A percentile compares a stretch with the other conserved stretches of the same genome.
Conservation (phyloP, 208 protist genomes). For the Blastocrithidia nonstop region DNA sequence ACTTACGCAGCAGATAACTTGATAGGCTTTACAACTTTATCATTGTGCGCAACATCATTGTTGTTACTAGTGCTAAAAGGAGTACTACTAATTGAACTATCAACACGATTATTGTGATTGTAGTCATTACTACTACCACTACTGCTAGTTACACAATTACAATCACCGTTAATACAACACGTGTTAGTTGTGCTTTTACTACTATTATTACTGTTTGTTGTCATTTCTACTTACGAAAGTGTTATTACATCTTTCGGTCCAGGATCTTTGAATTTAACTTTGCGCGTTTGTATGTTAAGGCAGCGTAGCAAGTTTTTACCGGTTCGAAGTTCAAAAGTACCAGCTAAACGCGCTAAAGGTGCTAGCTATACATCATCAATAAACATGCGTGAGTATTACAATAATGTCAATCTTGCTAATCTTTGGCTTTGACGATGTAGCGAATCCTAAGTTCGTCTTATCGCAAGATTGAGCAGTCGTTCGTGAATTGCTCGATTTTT, state of each 20-base stretch:
- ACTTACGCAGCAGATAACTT: conserved; percentile 23
- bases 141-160: background rate
- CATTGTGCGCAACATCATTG: too few species aligned
- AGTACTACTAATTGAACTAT: background rate
- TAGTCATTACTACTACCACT: background rate
- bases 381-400: conserved; percentile 82
- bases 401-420: conserved; percentile 45
- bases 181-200: background rate
- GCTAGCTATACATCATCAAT: conserved; percentile 40
- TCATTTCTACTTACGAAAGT: conserved; percentile 14
- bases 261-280: conserved; percentile 44
- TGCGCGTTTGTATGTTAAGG: conserved; percentile 54
- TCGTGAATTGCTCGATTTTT: conserved; percentile 31
- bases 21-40: too few species aligned
- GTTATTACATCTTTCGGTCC: conserved; percentile 35
- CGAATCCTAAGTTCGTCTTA: conserved; percentile 22
- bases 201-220: background rate
- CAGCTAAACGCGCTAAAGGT: conserved; percentile 30
- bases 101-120: background rate
- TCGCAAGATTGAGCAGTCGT: conserved; percentile 35
- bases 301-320: conserved; percentile 53
- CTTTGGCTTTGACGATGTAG: conserved; percentile 41
- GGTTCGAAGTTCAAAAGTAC: conserved; percentile 43
- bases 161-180: background rate
- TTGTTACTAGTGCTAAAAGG: too few species aligned